Evolutionary conservation across 768 basidiomycete genomes (phyloP).

Genomic region (Naganishia vaughanmartiniae): DNA sequence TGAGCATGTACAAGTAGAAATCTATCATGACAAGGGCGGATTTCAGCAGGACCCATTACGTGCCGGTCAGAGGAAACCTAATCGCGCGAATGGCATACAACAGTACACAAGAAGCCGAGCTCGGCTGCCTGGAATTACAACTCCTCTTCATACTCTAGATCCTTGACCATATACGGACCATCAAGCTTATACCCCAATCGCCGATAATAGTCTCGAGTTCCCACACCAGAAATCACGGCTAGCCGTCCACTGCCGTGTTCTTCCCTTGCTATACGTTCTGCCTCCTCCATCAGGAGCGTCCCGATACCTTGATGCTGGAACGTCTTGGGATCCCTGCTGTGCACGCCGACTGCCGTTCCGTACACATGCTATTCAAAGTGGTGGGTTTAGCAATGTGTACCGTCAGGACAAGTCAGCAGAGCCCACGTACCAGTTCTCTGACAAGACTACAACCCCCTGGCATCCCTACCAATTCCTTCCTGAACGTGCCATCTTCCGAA

Average conservation of each 20-base stretch:
- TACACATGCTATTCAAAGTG: slow-evolving; percentile 61
- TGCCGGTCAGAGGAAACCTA: neutral
- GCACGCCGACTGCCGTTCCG: slow-evolving; percentile 95
- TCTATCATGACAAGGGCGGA: neutral
- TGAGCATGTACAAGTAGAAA: neutral
- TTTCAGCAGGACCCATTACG: no score
- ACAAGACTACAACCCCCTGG: slow-evolving; percentile 80
- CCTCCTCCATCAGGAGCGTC: slow-evolving; percentile 96
- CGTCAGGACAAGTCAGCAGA: neutral
- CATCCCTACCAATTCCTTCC: slow-evolving; percentile 75
- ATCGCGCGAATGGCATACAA: neutral
- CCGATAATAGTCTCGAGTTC: slow-evolving; percentile 94
- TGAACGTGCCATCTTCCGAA: slow-evolving; percentile 93
- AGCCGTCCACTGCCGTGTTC: slow-evolving; percentile 94
- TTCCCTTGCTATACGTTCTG: slow-evolving; percentile 92
- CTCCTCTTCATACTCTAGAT: slow-evolving; percentile 39
- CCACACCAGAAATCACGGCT: slow-evolving; percentile 98
- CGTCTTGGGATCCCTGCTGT: slow-evolving; percentile 94
- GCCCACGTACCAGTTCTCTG: slow-evolving; percentile 66
- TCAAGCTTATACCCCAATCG: slow-evolving; percentile 90
- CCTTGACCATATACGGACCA: slow-evolving; percentile 96
- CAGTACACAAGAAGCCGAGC: neutral
- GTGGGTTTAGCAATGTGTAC: neutral
- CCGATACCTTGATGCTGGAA: slow-evolving; percentile 99
- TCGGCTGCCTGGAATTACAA: neutral